Conservation (phyloP, 345 rosid genomes). For the Acer saccharum region DNA sequence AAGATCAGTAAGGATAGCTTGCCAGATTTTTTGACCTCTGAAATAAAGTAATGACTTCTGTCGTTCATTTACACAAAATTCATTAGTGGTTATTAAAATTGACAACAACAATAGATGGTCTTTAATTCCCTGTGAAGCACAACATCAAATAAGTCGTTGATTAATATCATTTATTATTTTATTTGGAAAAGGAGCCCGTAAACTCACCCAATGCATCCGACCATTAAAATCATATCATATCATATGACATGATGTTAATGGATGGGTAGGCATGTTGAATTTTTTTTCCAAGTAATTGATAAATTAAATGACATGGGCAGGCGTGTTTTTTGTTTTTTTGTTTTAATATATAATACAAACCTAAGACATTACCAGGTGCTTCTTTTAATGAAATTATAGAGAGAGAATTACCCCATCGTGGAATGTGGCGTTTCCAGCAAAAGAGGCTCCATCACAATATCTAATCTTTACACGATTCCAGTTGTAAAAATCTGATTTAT, state of each 20-base stretch:
- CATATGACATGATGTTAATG: too few species aligned
- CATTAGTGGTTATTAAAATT: slow-evolving; percentile 3
- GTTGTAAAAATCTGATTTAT: slow-evolving; percentile 80
- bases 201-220: not conserved
- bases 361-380: too few species aligned
- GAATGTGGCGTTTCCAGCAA: slow-evolving; percentile 67
- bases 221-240: too few species aligned
- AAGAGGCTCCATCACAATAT: slow-evolving; percentile 97
- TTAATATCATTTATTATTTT: not conserved
- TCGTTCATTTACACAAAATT: slow-evolving; percentile 29
- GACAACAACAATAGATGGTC: not conserved
- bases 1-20: slow-evolving; percentile 83
- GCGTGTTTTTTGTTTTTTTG: too few species aligned
- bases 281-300: too few species aligned
- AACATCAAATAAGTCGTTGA: too few species aligned
- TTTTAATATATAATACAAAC: too few species aligned
- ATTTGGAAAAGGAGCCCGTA: not conserved
- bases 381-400: too few species aligned
- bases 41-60: slow-evolving; percentile 88
- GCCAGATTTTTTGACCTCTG: slow-evolving; percentile 91
- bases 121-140: not conserved
- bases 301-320: too few species aligned
- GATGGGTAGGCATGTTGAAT: too few species aligned
- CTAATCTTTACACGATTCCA: slow-evolving; percentile 96
- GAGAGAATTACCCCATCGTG: slow-evolving; percentile 64